Base-by-base conservation (phyloP, 2,329 filamentous ascomycete species). In the Aspergillus brasiliensis region DNA sequence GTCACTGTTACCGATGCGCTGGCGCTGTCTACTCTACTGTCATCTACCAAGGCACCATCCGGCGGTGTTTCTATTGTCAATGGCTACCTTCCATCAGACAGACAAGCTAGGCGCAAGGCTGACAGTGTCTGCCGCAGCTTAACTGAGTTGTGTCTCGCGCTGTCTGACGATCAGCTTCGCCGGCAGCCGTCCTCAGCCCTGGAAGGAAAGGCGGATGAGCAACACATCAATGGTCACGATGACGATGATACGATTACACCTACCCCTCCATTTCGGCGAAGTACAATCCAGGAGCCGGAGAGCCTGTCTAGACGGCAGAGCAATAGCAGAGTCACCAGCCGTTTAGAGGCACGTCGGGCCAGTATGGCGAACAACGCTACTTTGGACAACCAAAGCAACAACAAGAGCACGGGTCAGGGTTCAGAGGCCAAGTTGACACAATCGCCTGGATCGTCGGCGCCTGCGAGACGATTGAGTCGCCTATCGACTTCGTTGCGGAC, bases 121-220 rank as follows among this genome's bases (percentile, higher is more conserved):
- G 94, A 99, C 72, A 92, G 90, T 71, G 87, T 99, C 72, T 98
- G 95, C 74, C 89, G 94, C 56, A 95, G 91, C 70, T 79, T 99
- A 65, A 98, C 94, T 0, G 95, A 99, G 75, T 82, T 99, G 6
- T 97, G 92, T 72, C 85, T 99, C 58, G 91, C 92, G 0, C 80
- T 99, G 56, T 88, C 88, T 28, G 90, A 91, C 63, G 85, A 86
- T 42, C 71, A 74, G 27, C 57, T 74, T 51, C 69, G 67, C 28
- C 70, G 65, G 44, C 67, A 69, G 51, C 73, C 70, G 48, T 69
- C 68, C n/a, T 68, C 64, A 5, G 76, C 70, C 47, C 67, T 68
- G 52, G 73, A 73, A 47, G 64, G 66, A 40, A 57, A 51, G 37
- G 56, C 62, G 37, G 65, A 65, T 54, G 44, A 59, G 6, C 64